Base-by-base conservation (phyloP, 805 yeast genomes). In the Lachancea cidri region DNA sequence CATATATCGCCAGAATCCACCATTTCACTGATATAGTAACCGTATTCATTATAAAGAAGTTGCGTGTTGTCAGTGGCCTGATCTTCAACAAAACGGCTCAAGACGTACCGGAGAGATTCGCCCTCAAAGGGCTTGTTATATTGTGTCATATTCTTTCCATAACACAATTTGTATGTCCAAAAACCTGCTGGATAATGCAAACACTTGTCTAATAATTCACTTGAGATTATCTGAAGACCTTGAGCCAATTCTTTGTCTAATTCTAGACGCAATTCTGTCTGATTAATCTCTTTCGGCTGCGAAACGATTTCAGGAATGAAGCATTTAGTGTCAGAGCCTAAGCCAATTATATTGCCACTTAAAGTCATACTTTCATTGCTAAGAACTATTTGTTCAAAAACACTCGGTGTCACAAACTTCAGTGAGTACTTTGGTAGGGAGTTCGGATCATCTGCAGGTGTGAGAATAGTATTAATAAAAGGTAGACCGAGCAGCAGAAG, bases 1-100 rank as follows among this genome's bases (percentile, higher is more conserved):
- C 93, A 83, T 3, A 64, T 39, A 16, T 73, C 72, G 6, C 91
- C 93, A 57, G 63, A 41, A 44, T 62, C 62, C 56, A 80, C 55
- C 9, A 42, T 32, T 35, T 61, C 59, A 40, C 60, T 58, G 3
- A 63, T 45, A 34, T 62, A 60, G 36, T 64, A 60, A 7, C 67
- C 69, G 18, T 60, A 58, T 22, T 65, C 59, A 11, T 39, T 25
- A 19, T 67, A 55, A 3, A 53, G 41, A 18, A 70, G 59, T 35
- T 63, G 35, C 6, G 25, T 15, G 20, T 35, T 45, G 2, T 52
- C 54, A 27, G 53, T 38, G 15, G 47, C 52, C 11, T 11, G 7
- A 17, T 48, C 40, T 27, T 60, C 29, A 1, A 38, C 35, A 32
- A 47, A 38, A 3, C 52, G 42, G 8, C 52, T 42, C 15, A 52